Evolutionary conservation across 148 eudicot species (phyloP), one percentile per base, ranked within the genome.

Genomic region (Mesembryanthemum crystallinum): DNA sequence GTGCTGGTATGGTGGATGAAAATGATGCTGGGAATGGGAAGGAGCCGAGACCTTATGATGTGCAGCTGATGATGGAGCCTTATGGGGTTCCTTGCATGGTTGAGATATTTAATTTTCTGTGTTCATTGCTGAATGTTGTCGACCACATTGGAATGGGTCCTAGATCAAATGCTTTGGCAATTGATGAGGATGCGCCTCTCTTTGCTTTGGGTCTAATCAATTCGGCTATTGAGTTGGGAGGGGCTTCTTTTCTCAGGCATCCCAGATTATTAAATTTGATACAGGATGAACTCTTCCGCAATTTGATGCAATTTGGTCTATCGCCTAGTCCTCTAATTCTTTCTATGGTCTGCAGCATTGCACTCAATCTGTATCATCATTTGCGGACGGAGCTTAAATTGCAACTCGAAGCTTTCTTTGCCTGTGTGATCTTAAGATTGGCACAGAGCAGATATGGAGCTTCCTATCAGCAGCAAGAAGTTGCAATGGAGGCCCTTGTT

Each of bases 401-500:
- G 66, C 98, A 94, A 78, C 83, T 94, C 32, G 97, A 94, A 85
- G 96, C 98, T 73, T 94, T 94, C 80, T 86, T 94, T 80, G 78
- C 93, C 59, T 87, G 88, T 82, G 94, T 94, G 83, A 77, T 94
- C 71, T 79, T 92, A 83, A 87, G 96, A 80, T 84, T 90, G 63
- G 92, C 97, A 64, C 91, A 89, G 76, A 94, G 91, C 82, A 86
- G 89, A 86, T 85, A 89, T 78, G 97, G 96, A 73, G 92, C 94
- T 80, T 89, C 92, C 65, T 92, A 92, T 78, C 98, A 89, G 79
- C 98, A 89, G 79, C 93, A 94, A 84, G 97, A 94, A 82, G 98
- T 90, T 82, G 97, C 94, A 69, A 90, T 94, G 98, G 98, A 94
- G 80, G 89, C 98, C 68, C 92, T 94, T 81, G 95, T 92, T 81